A percentile compares a stretch with the other conserved stretches of the same genome.
These are phyloP conservation scores for Parathielavia hyrcaniae DNA, from an alignment of 495 filamentous ascomycete species.

Conservation along the genomic window DNA sequence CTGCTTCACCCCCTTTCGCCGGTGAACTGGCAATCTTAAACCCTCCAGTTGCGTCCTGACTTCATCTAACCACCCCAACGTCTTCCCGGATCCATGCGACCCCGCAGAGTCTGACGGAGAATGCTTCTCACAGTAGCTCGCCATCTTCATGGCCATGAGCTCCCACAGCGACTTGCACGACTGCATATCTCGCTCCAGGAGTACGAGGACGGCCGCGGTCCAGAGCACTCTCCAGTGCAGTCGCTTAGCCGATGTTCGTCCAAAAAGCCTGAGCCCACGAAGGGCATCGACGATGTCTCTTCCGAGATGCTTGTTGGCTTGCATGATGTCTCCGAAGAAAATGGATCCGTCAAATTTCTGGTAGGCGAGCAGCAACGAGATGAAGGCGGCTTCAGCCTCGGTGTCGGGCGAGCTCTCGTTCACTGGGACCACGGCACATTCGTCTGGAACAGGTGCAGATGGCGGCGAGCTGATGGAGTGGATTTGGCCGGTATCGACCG, in stretches of 20 bases:
- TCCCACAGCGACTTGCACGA: conserved; percentile 4
- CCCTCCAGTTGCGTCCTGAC: neutral
- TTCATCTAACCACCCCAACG: neutral
- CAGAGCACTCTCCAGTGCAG: too few relatives aligned
- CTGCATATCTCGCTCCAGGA: conserved; percentile 3
- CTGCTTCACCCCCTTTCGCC: neutral
- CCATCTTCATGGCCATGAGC: conserved; percentile 9
- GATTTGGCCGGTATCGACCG: too few relatives aligned
- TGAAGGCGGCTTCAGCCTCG: neutral
- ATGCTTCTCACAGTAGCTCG: neutral
- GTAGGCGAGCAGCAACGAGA: neutral
- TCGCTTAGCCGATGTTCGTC: too few relatives aligned
- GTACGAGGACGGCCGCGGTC: neutral
- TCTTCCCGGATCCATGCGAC: too few relatives aligned
- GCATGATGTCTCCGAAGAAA: neutral
- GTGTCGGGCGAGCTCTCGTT: too few relatives aligned
- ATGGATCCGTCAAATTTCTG: conserved; percentile 1
- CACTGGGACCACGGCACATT: too few relatives aligned
- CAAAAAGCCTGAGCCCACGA: neutral
- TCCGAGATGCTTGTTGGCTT: neutral
- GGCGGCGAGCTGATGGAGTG: too few relatives aligned
- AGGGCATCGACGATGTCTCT: neutral
- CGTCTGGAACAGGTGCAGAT: too few relatives aligned
- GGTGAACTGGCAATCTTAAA: neutral
- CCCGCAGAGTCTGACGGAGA: neutral